Evolutionary conservation across 1,284 basidiomycete genomes (phyloP), one percentile per base, ranked within the genome.

Genomic region (Fomes fomentarius): DNA sequence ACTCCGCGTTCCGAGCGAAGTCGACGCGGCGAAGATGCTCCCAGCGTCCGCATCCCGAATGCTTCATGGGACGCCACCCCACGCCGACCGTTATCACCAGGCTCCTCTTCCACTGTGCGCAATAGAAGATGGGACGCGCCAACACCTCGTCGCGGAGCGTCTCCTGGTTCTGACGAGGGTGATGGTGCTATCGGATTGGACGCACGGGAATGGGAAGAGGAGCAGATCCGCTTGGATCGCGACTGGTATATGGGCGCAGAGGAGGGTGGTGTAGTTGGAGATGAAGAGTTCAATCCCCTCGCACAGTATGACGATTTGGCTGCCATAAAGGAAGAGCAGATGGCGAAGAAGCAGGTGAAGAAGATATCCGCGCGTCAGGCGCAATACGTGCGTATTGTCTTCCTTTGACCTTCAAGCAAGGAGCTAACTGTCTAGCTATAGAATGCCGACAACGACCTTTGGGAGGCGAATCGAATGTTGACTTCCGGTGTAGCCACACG

Each of bases 401-500:
- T n/a, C n/a, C n/a, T n/a, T n/a, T n/a, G n/a, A n/a, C n/a, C n/a
- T n/a, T n/a, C n/a, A n/a, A n/a, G n/a, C n/a, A n/a, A n/a, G n/a
- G n/a, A n/a, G n/a, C n/a, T n/a, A n/a, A n/a, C n/a, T n/a, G n/a
- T n/a, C n/a, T 46, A 34, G 8, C 12, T 42, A 2, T 66, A 95
- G 91, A 98, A 98, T 64, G 93, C 93, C 21, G 97, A 99, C 70
- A 96, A 96, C 63, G 96, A 99, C 63, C 77, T 96, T 1, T 99
- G 97, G 97, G 97, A 99, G 76, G 92, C 91, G 7, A 98, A 99
- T 66, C 91, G 96, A 66, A 94, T 99, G 88, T 80, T 95, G 11
- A 94, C 93, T 0, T 98, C 96, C 12, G 97, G 97, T 66, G 89
- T 98, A 14, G 92, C 93, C 1, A 93, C 93, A 4, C 86, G 92